These are phyloP conservation scores for Alternaria brassicicola DNA, from an alignment of 2,329 filamentous ascomycete genomes.

Conservation along the genomic window DNA sequence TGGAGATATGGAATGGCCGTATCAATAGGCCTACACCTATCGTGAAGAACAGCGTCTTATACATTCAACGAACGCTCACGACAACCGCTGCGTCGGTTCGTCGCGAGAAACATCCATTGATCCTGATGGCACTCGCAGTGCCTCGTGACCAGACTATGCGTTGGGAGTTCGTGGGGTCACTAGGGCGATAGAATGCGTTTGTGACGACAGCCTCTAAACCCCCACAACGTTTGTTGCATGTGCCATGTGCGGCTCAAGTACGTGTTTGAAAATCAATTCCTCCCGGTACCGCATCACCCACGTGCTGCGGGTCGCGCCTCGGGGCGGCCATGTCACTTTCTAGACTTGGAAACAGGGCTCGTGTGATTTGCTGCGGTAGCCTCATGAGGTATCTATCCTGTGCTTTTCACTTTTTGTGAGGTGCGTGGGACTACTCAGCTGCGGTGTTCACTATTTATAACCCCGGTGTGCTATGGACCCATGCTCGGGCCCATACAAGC, in stretches of 20 bases:
- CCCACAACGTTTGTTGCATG: constrained; percentile 1
- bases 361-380: neutral
- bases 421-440: neutral
- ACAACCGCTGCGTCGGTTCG: constrained; percentile 1
- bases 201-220: neutral
- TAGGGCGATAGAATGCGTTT: constrained; percentile 7
- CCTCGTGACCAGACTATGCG: constrained; percentile 45
- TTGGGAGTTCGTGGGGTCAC: constrained; percentile 16
- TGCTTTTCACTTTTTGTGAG: neutral
- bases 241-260: neutral
- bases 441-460: neutral
- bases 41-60: constrained; percentile 16
- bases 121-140: constrained; percentile 10
- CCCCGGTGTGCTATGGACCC: neutral
- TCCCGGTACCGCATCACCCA: neutral
- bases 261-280: neutral
- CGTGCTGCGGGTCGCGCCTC: neutral
- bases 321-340: neutral
- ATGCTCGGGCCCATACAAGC: neutral
- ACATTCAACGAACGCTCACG: constrained; percentile 11
- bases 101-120: neutral
- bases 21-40: constrained; percentile 2
- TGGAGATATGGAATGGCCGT: neutral
- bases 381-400: neutral
- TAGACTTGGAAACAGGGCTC: neutral